Base-by-base conservation (phyloP, 1,284 basidiomycete species). In the Fistulinella staudtii region DNA sequence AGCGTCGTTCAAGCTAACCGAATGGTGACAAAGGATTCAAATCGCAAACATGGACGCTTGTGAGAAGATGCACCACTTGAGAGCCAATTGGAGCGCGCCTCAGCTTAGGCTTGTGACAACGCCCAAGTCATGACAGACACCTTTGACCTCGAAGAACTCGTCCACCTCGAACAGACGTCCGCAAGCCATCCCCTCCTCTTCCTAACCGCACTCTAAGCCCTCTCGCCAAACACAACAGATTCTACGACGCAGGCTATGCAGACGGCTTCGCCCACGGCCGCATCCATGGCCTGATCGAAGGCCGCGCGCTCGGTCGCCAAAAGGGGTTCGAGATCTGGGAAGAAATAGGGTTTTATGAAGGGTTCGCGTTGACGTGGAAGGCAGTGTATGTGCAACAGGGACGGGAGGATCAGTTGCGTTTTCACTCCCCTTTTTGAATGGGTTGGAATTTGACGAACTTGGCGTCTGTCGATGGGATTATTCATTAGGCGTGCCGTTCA, bases 281-380 rank as follows among this genome's bases (percentile, higher is more conserved):
- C 34, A 80, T 93, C 11, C 93, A 96, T 56, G 95, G 94, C 1
- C 69, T 88, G 17, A 93, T 93, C 50, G 93, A 98, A 65, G 95
- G 95, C 4, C 76, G 93, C n/a, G 84, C 86, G 3, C 73, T 97
- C 4, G 95, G 94, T 1, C 77, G 83, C 49, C 85, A 92, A 58
- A 94, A 97, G 61, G 92, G 90, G 0, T 97, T 86, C 64, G 92
- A 95, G 67, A 81, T 97, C 63, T 97, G 94, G 93, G 93, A 96
- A 65, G 95, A 98, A 64, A 76, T 98, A 6, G 93, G 89, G 2
- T 97, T 86, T 61, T 95, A 95, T 61, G 79, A 90, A 57, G 94
- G 93, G 3, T 86, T 87, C 58, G 89, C 91, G 4, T 52, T 58
- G 41, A 76, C 85, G 47, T 96, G 89, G 87, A 62, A 71, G 43